Evolutionary conservation across 352 stramenopile species (phyloP).

Genomic region (Aphanomyces stellatus): DNA sequence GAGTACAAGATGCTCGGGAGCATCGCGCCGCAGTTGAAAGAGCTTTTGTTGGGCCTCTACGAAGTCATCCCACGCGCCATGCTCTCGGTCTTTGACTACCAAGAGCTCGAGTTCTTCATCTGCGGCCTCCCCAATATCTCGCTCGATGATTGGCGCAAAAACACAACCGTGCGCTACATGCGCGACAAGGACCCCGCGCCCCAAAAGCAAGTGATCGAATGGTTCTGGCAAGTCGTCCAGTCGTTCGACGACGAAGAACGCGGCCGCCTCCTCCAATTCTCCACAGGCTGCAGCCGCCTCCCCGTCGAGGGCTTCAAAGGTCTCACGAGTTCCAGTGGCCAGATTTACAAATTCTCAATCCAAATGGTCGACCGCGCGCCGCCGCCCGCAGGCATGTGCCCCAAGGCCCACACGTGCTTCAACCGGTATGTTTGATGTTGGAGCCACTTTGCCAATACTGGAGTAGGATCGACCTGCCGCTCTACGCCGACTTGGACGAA

Average conservation of each 20-base stretch:
- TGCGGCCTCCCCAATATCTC: conserved; percentile 67
- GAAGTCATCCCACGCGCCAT: conserved; percentile 59
- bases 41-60: conserved; percentile 61
- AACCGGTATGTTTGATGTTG: conserved; percentile 33
- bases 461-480: conserved; percentile 50
- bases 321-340: conserved; percentile 69
- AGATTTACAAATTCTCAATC: conserved; percentile 73
- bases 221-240: conserved; percentile 66
- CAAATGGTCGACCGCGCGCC: conserved; percentile 47
- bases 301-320: conserved; percentile 74
- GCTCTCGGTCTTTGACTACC: conserved; percentile 68
- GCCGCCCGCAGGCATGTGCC: conserved; percentile 40
- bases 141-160: conserved; percentile 45
- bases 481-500: conserved; percentile 57
- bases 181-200: conserved; percentile 27
- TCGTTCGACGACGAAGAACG: conserved; percentile 55
- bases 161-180: conserved; percentile 60
- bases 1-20: conserved; percentile 70
- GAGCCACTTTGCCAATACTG: background rate
- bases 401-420: conserved; percentile 80
- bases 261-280: conserved; percentile 63
- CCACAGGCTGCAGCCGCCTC: conserved; percentile 65
- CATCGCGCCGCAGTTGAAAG: conserved; percentile 51
- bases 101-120: conserved; percentile 69
- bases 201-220: conserved; percentile 43